Evolutionary conservation across 2,329 filamentous ascomycete genomes (phyloP).

Genomic region (Apiospora pterosperma): DNA sequence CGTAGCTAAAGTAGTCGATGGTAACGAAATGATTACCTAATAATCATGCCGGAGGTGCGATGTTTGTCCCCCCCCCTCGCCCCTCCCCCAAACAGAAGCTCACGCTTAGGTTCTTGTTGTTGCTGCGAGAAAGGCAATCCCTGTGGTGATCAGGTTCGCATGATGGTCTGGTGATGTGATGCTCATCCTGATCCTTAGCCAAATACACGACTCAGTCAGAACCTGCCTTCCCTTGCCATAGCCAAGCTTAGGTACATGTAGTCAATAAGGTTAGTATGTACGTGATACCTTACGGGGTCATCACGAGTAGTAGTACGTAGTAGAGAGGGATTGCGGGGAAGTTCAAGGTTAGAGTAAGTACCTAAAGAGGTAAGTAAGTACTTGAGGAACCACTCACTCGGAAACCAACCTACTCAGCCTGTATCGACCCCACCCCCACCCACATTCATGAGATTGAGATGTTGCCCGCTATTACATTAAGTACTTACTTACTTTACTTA

Average conservation of each 20-base stretch:
- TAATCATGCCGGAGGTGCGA: not conserved
- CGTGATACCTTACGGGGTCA: too few species aligned
- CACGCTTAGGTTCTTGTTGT: not conserved
- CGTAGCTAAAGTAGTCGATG: not conserved
- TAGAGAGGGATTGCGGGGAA: constrained; percentile 2
- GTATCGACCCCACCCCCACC: too few species aligned
- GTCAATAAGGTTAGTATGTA: too few species aligned
- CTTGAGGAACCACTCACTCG: not conserved
- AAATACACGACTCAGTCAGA: too few species aligned
- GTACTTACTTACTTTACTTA: not conserved
- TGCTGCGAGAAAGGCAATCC: not conserved
- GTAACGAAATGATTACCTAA: not conserved
- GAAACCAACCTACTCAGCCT: not conserved
- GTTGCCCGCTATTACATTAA: not conserved
- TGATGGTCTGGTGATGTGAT: not conserved
- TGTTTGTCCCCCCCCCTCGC: too few species aligned
- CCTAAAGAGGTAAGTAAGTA: too few species aligned
- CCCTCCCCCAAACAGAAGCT: not conserved
- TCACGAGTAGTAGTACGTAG: not conserved
- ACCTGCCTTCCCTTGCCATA: too few species aligned
- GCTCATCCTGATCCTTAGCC: not conserved
- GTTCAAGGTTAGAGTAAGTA: not conserved
- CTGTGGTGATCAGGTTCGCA: not conserved
- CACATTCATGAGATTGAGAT: not conserved
- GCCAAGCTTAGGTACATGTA: too few species aligned